Conservation (phyloP, 2,329 filamentous ascomycete species). For the Exophiala sideris region DNA sequence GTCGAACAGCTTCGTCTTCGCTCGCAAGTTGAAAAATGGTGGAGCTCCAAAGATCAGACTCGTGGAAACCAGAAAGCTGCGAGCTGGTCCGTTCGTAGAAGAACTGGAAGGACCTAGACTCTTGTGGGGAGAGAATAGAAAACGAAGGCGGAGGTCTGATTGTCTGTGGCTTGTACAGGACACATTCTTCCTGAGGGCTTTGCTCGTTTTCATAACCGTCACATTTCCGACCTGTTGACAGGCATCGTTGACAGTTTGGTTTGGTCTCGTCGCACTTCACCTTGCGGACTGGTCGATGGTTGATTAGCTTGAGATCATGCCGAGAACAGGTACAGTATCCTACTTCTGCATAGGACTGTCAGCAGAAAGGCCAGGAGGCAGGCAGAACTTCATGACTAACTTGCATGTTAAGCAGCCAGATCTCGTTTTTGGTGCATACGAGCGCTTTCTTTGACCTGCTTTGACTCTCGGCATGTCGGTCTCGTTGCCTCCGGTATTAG, state of each 20-base stretch:
- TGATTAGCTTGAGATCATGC: constrained; percentile 6
- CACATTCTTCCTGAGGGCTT: no score
- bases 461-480: neutral
- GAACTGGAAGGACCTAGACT: constrained; percentile 5
- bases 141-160: neutral
- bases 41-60: constrained; percentile 20
- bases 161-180: neutral
- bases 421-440: constrained; percentile 18
- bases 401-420: constrained; percentile 55
- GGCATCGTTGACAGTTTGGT: constrained; percentile 33
- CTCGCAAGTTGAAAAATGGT: constrained; percentile 30
- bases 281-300: constrained; percentile 29
- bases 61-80: constrained; percentile 7
- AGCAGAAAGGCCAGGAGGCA: no score
- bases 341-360: neutral
- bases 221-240: constrained; percentile 35
- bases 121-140: neutral
- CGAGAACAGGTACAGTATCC: neutral
- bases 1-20: constrained; percentile 24
- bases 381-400: constrained; percentile 35
- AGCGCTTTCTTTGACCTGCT: neutral
- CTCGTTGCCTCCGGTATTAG: neutral
- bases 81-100: neutral
- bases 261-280: constrained; percentile 37
- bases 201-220: constrained; percentile 27